These are phyloP conservation scores for Neurospora intermedia DNA, from an alignment of 495 filamentous ascomycete genomes.

Conservation along the genomic window DNA sequence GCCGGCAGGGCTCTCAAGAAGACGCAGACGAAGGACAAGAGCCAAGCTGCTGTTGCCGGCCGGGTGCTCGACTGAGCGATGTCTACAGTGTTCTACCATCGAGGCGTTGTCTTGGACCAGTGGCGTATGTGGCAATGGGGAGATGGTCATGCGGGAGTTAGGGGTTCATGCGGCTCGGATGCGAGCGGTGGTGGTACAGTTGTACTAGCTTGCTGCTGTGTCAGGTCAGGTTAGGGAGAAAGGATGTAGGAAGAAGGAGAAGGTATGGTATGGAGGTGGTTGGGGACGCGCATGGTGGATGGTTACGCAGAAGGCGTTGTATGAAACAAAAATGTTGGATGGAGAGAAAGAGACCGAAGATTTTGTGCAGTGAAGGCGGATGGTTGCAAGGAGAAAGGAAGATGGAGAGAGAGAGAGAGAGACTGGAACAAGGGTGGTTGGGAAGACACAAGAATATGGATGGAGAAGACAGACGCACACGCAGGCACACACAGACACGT, in stretches of 20 bases:
- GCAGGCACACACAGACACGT: background rate
- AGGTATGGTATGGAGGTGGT: background rate
- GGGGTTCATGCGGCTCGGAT: background rate
- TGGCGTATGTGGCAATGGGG: slow-evolving; percentile 7
- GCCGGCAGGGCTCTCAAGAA: slow-evolving; percentile 67
- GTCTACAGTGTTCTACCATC: background rate
- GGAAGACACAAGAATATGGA: background rate
- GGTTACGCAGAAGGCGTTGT: background rate
- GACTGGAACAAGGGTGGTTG: background rate
- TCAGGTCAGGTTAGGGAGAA: background rate
- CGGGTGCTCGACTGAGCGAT: slow-evolving; percentile 43
- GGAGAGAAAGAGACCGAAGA: background rate
- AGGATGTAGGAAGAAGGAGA: background rate
- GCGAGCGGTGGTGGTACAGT: background rate
- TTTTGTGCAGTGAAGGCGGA: background rate
- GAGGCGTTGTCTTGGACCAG: slow-evolving; percentile 4
- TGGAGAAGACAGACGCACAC: background rate
- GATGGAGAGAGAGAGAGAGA: background rate
- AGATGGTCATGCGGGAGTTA: background rate
- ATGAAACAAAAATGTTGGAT: background rate
- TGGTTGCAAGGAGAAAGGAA: background rate
- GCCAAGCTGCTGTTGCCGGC: slow-evolving; percentile 55
- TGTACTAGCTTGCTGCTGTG: background rate
- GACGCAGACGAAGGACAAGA: slow-evolving; percentile 77
- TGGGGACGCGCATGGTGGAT: background rate